Evolutionary conservation across 2,329 filamentous ascomycete species (phyloP).

Genomic region (Phyllosticta citribraziliensis): DNA sequence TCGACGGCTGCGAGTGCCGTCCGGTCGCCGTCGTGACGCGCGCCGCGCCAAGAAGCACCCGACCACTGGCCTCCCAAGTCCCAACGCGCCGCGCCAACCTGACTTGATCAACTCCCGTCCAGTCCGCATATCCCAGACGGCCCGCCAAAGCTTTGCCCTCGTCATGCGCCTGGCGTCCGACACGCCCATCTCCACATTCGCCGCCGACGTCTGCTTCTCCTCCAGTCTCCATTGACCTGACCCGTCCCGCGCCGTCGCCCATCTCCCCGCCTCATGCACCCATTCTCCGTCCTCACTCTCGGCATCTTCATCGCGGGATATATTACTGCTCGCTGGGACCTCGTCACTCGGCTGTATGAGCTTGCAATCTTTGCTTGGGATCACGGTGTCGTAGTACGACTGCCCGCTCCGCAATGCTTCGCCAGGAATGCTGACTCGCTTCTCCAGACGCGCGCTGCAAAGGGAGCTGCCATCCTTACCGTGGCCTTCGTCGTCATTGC

Average conservation of each 20-base stretch:
- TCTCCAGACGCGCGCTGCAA: conserved; percentile 67
- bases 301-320: conserved; percentile 99
- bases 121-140: background rate
- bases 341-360: conserved; percentile 94
- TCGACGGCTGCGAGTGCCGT: background rate
- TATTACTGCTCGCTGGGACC: conserved; percentile 97
- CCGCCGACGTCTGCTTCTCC: background rate
- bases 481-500: conserved; percentile 76
- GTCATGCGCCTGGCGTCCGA: conserved; percentile 7
- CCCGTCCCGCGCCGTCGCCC: background rate
- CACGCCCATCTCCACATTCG: background rate
- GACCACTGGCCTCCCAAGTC: background rate
- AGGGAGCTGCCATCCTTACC: conserved; percentile 75
- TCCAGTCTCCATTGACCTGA: background rate
- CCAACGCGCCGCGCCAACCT: background rate
- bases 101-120: background rate
- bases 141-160: conserved; percentile 6
- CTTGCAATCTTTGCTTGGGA: conserved; percentile 96
- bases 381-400: conserved; percentile 85
- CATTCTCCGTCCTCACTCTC: conserved; percentile 89
- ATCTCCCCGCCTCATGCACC: conserved; percentile 64
- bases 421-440: background rate
- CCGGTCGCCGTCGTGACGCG: background rate
- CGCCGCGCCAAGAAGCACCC: conserved; percentile 1
- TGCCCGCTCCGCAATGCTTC: background rate